A percentile compares a stretch with the other conserved stretches of the same genome.
phyloP scores from a whole-genome alignment of 768 basidiomycete species.

The Chalciporus piperatus region DNA sequence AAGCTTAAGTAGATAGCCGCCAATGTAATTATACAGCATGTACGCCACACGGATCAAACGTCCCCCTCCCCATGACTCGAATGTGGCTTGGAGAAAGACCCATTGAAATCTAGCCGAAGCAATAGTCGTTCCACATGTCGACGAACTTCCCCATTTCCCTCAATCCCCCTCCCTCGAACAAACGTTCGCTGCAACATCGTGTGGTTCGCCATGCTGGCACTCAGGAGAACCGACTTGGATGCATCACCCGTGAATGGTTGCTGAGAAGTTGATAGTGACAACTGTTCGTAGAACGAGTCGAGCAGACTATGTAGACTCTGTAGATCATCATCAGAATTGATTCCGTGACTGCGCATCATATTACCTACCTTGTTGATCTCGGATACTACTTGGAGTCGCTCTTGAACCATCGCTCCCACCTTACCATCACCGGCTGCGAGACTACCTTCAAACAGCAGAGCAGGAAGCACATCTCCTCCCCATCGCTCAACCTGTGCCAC shows the following conservation, averaged over 20 bases:
- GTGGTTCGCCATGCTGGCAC: constrained; percentile 49
- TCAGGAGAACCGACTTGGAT: constrained; percentile 68
- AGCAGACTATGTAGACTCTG: constrained; percentile 69
- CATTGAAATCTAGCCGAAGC: constrained; percentile 83
- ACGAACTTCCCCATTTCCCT: constrained; percentile 65
- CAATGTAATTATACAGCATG: no score
- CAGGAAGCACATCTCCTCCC: constrained; percentile 89
- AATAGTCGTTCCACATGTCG: constrained; percentile 81
- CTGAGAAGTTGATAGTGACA: constrained; percentile 73
- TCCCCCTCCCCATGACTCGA: no score
- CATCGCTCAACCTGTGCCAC: constrained; percentile 88
- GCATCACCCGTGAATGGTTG: constrained; percentile 69
- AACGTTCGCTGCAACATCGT: constrained; percentile 47
- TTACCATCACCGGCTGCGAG: constrained; percentile 49
- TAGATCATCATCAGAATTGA: not conserved
- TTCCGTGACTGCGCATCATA: not conserved
- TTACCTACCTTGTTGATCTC: constrained; percentile 76
- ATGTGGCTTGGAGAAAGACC: constrained; percentile 52
- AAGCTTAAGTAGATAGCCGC: no score
- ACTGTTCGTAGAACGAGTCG: constrained; percentile 76
- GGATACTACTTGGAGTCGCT: constrained; percentile 63
- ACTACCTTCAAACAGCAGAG: constrained; percentile 78
- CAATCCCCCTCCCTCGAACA: constrained; percentile 49
- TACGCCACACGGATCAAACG: no score
- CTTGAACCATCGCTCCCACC: constrained; percentile 71